Base-by-base conservation (phyloP, 116 monocot species). In the Trichopus zeylanicus region DNA sequence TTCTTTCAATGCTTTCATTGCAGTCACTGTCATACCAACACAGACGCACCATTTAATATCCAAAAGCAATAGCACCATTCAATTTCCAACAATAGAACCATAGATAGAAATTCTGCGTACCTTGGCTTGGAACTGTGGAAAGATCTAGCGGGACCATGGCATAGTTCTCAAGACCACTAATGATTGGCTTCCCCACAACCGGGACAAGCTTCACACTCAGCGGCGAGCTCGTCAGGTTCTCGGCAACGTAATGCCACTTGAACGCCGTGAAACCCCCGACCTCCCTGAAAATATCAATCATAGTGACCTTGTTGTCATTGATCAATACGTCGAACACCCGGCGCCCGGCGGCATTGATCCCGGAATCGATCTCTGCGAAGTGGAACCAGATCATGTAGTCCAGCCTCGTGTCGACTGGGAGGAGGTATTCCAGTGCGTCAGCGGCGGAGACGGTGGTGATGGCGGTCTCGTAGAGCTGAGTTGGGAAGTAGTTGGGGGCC, bases 341-440 rank as follows among this genome's bases (percentile, higher is more conserved):
- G 70, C 79, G 66, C 20, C 91, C 97, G 0, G 70, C 58, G 12
- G 51, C 67, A 29, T 53, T 80, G 47, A 98, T 64, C 12, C 64
- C 66, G 8, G 82, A 69, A 61, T 98, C 97, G 31, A 98, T 80
- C 81, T 98, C 97, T 0, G 97, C 87, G 21, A 98, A 98, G 42
- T 98, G 97, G 65, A 98, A 82, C 91, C 91, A 98, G 51, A 98
- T 7, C 84, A 91, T 76, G 72, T 98, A 91, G 32, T 81, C 81
- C 11, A 91, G 74, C 60, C 79, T 70, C 15, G 87, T 78, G 25
- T 98, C 97, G 21, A 98, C 91, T 1, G 81, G 77, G 22, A 97
- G 66, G 4, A 70, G 42, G 54, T 87, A 97, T 75, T 87, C 87
- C 26, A 97, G 47, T 2, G 71, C 48, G 13, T 71, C 77, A 1